Evolutionary conservation across 1,139 yeast genomes (phyloP).

Genomic region (Hanseniaspora sp.): DNA sequence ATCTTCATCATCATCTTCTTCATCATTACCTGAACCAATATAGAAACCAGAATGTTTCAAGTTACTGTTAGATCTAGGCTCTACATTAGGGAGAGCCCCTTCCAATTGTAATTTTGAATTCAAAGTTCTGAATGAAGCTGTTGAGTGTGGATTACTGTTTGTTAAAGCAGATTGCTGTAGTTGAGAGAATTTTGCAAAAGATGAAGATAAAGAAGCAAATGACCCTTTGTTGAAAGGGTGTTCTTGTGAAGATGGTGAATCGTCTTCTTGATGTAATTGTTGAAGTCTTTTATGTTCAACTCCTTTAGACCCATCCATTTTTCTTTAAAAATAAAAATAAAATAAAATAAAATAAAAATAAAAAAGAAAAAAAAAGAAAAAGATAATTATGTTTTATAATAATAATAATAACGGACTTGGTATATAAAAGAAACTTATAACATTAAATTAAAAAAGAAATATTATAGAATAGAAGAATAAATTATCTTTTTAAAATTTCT

Average conservation of each 20-base stretch:
- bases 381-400: too few species aligned
- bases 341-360: too few species aligned
- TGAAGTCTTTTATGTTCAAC: neutral
- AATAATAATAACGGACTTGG: too few species aligned
- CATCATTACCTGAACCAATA: neutral
- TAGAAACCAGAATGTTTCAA: neutral
- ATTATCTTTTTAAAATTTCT: too few species aligned
- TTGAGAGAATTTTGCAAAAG: neutral
- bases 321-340: too few species aligned
- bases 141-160: neutral
- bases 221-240: neutral
- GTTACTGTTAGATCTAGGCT: neutral
- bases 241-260: too few species aligned
- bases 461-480: too few species aligned
- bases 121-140: conserved; percentile 8
- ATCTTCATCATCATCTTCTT: neutral
- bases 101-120: conserved; percentile 2
- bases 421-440: too few species aligned
- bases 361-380: too few species aligned
- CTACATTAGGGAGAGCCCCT: neutral
- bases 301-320: neutral
- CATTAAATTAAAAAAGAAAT: too few species aligned
- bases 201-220: neutral
- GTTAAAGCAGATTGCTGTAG: neutral
- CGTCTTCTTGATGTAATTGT: neutral